Conservation (phyloP, 1,139 yeast genomes). For the Debaryomyces sp. region DNA sequence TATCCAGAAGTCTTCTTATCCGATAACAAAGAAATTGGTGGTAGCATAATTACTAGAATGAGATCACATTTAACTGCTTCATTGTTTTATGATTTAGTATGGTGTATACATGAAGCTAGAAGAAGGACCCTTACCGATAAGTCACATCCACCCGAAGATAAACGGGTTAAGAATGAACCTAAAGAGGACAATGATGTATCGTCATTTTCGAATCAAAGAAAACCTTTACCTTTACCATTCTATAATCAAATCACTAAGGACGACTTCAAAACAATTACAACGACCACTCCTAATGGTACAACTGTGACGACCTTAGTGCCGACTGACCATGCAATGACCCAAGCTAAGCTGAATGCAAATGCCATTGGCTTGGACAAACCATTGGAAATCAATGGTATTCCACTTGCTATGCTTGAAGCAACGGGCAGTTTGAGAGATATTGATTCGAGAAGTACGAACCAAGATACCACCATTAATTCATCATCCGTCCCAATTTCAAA, state of each 20-base stretch:
- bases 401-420: constrained; percentile 76
- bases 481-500: not conserved
- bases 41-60: constrained; percentile 83
- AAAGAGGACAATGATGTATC: constrained; percentile 11
- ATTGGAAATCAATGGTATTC: constrained; percentile 77
- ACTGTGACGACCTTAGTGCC: constrained; percentile 89
- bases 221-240: constrained; percentile 80
- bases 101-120: constrained; percentile 95
- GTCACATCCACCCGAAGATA: constrained; percentile 14
- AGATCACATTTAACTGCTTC: constrained; percentile 92
- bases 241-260: constrained; percentile 92
- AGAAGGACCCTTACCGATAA: constrained; percentile 64
- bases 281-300: constrained; percentile 91
- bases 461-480: not conserved
- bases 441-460: not conserved
- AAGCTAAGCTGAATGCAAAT: constrained; percentile 59
- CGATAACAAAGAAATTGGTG: constrained; percentile 29
- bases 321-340: constrained; percentile 71
- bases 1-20: constrained; percentile 75
- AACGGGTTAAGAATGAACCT: constrained; percentile 12
- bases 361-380: constrained; percentile 61
- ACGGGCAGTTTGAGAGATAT: constrained; percentile 64
- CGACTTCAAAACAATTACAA: constrained; percentile 81
- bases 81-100: constrained; percentile 85
- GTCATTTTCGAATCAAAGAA: constrained; percentile 16